These are phyloP conservation scores for Fusarium oligoseptatum DNA, from an alignment of 2,329 filamentous ascomycete genomes.

Conservation along the genomic window DNA sequence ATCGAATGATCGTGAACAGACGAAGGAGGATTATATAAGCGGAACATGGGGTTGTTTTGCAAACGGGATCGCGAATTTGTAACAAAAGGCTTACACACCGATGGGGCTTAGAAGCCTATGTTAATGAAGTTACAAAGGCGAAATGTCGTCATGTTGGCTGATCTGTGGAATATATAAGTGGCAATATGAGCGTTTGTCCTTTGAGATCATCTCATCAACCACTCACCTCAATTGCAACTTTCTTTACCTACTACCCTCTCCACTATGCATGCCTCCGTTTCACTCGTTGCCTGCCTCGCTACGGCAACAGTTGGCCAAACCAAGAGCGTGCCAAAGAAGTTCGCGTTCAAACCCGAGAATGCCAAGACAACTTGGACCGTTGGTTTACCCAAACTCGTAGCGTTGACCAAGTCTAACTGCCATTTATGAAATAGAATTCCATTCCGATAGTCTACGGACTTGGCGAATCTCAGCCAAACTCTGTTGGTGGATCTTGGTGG, in stretches of 20 bases:
- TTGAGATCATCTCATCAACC: not conserved
- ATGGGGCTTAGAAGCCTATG: not conserved
- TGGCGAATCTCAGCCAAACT: not conserved
- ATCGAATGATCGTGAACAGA: not conserved
- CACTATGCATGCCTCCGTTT: not conserved
- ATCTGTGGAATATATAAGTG: not conserved
- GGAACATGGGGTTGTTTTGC: not conserved
- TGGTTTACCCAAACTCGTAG: not conserved
- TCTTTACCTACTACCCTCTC: not conserved
- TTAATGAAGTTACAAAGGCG: not conserved
- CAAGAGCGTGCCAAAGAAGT: not conserved
- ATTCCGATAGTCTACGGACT: not conserved
- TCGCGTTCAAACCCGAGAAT: not conserved
- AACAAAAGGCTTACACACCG: not conserved
- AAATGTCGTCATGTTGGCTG: not conserved
- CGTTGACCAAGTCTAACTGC: not conserved
- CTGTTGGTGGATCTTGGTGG: not conserved
- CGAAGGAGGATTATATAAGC: not conserved
- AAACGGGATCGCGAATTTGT: not conserved
- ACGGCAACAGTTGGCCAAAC: not conserved
- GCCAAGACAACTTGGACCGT: not conserved
- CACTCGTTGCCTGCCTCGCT: not conserved
- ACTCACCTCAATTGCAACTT: not conserved
- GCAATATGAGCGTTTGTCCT: not conserved
- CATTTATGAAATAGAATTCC: not conserved